phyloP scores from a whole-genome alignment of 2,329 filamentous ascomycete species.

The Trichoderma hamatum region DNA sequence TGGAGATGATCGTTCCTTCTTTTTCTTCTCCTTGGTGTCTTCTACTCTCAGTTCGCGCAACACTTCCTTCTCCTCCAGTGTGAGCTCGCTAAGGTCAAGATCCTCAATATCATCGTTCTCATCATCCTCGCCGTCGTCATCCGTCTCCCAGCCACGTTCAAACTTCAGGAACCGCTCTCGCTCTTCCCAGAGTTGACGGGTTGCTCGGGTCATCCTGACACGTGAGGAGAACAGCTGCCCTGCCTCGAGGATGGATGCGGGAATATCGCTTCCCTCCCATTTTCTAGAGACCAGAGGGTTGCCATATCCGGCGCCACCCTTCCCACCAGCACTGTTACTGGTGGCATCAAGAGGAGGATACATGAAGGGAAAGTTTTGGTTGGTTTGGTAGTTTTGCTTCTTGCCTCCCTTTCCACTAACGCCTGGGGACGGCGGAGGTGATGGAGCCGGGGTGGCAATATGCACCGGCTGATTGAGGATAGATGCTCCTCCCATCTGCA shows the following conservation, averaged over 20 bases:
- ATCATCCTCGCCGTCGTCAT: constrained; percentile 38
- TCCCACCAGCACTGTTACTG: constrained; percentile 89
- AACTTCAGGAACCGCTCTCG: constrained; percentile 89
- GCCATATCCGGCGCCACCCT: constrained; percentile 79
- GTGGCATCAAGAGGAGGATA: constrained; percentile 89
- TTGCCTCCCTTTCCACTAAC: constrained; percentile 91
- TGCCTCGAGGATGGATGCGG: constrained; percentile 91
- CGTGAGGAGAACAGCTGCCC: constrained; percentile 88
- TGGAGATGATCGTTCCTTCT: constrained; percentile 31
- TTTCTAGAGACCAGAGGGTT: constrained; percentile 77
- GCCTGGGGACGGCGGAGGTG: constrained; percentile 85
- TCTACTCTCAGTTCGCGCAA: constrained; percentile 48
- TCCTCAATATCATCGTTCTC: constrained; percentile 52
- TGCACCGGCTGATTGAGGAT: constrained; percentile 96
- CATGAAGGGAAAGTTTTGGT: constrained; percentile 97
- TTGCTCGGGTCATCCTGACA: constrained; percentile 88
- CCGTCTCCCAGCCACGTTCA: constrained; percentile 81
- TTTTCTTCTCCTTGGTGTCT: constrained; percentile 39
- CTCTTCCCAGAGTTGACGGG: constrained; percentile 93
- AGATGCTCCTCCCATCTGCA: constrained; percentile 65
- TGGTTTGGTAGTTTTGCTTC: constrained; percentile 99
- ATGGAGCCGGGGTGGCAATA: constrained; percentile 96
- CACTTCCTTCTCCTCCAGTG: constrained; percentile 45
- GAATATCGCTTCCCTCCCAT: constrained; percentile 94
- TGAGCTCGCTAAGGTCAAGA: constrained; percentile 51